Base-by-base conservation (phyloP, 495 filamentous ascomycete species). In the Pyrenopolyporus hunteri region DNA sequence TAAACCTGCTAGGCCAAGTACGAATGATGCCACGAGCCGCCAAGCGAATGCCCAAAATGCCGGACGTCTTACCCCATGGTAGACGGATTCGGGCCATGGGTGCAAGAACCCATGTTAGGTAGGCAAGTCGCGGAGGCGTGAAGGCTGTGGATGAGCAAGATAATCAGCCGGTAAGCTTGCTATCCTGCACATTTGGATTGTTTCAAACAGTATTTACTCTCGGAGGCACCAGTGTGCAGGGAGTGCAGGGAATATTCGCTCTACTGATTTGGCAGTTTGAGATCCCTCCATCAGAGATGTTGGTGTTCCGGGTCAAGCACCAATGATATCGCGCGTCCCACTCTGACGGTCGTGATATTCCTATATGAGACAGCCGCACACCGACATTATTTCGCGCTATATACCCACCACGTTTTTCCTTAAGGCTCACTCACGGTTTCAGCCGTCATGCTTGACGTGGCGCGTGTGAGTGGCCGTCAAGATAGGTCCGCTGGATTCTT, bases 371-470 rank as follows among this genome's bases (percentile, higher is more conserved):
- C 52, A 57, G 57, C 57, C 47, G 42, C 42, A 66, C 57, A 57
- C 57, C 63, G 57, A 57, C 52, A 57, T 57, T 61, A 66, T 31
- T 28, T 53, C 7, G 25, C 23, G 31, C 32, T 14, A 20, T 60
- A 60, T 65, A 60, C 43, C 56, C 50, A 60, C 56, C 62, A 65
- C 62, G 37, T 60, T 52, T 17, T 43, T 17, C 14, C 49, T n/a
- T 49, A 48, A 37, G 55, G 51, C 51, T 57, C 54, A 57, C 57
- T 53, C 22, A n/a, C 57, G 53, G 61, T 64, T 64, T 64, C 61
- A 66, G 63, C 63, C 39, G 22, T 61, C 46, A 42, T 36, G 40
- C 57, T 36, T 61, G 57, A 66, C 63, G 57, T 61, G 63, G 63
- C 52, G 52, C 33, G 46, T 57, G 57, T 57, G 37, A 37, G 62